Percentiles rank a stretch among this genome's conserved stretches.
Conservation (phyloP, 2,329 filamentous ascomycete species). For the Arthrobotrys pseudoclavata region DNA sequence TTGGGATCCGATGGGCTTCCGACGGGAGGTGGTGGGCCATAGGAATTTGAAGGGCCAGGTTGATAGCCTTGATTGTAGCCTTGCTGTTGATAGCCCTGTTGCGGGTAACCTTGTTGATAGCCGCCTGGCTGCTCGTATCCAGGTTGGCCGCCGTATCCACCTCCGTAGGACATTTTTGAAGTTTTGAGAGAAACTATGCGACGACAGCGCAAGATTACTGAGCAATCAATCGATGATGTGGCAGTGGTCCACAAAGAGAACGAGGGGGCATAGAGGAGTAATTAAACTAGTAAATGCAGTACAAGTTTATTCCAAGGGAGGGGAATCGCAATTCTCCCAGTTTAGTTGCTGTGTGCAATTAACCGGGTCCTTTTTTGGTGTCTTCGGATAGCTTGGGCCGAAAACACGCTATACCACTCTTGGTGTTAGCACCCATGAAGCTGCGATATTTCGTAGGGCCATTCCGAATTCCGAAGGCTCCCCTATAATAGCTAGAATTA, state of each 20-base stretch:
- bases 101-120: background rate
- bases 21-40: constrained; percentile 14
- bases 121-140: background rate
- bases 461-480: constrained; percentile 15
- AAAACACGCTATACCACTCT: background rate
- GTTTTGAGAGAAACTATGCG: background rate
- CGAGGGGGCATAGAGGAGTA: background rate
- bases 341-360: background rate
- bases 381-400: constrained; percentile 21
- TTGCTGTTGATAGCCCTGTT: background rate
- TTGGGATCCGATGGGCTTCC: constrained; percentile 47
- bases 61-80: background rate
- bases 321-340: background rate
- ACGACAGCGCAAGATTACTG: background rate
- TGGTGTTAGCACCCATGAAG: background rate
- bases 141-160: background rate
- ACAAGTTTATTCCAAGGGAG: background rate
- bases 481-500: constrained; percentile 10
- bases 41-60: background rate
- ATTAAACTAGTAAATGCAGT: background rate
- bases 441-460: constrained; percentile 12
- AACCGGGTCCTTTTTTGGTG: background rate
- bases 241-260: background rate
- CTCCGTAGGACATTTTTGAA: background rate
- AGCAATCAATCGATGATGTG: background rate